Evolutionary conservation across 2,329 filamentous ascomycete genomes (phyloP).

Genomic region (Penicillium aurantiogriseum): DNA sequence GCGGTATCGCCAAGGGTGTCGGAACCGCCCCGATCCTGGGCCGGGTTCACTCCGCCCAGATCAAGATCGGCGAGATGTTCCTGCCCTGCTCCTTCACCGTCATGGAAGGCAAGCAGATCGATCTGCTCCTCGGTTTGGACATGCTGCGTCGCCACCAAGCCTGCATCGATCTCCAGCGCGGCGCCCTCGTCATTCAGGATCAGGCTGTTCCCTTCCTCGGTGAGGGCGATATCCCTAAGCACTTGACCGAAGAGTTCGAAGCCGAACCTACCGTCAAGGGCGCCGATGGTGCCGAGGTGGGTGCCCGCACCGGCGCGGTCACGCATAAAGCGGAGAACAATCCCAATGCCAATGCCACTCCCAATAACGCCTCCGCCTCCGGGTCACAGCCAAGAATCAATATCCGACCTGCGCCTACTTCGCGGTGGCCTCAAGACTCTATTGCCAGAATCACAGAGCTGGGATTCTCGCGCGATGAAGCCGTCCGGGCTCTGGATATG

Average conservation of each 20-base stretch:
- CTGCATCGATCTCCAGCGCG: constrained; percentile 80
- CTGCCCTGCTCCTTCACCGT: constrained; percentile 96
- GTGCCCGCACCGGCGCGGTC: constrained; percentile 72
- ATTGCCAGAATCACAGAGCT: constrained; percentile 75
- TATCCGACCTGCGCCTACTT: constrained; percentile 29
- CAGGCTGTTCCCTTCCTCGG: constrained; percentile 86
- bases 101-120: constrained; percentile 98
- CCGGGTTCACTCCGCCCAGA: constrained; percentile 90
- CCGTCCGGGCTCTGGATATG: constrained; percentile 76
- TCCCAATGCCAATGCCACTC: constrained; percentile 7
- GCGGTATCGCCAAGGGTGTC: constrained; percentile 87
- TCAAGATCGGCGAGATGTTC: constrained; percentile 84
- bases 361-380: constrained; percentile 19
- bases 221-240: constrained; percentile 91
- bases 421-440: constrained; percentile 57
- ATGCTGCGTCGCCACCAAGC: constrained; percentile 97
- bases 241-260: constrained; percentile 66
- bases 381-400: constrained; percentile 21
- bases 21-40: constrained; percentile 93
- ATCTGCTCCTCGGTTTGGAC: constrained; percentile 87
- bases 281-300: constrained; percentile 84
- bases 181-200: constrained; percentile 82
- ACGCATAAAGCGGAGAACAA: constrained; percentile 36
- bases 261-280: constrained; percentile 82
- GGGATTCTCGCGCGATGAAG: constrained; percentile 73